Conservation (phyloP, 306 rosid genomes). For the Cicer bijugum region DNA sequence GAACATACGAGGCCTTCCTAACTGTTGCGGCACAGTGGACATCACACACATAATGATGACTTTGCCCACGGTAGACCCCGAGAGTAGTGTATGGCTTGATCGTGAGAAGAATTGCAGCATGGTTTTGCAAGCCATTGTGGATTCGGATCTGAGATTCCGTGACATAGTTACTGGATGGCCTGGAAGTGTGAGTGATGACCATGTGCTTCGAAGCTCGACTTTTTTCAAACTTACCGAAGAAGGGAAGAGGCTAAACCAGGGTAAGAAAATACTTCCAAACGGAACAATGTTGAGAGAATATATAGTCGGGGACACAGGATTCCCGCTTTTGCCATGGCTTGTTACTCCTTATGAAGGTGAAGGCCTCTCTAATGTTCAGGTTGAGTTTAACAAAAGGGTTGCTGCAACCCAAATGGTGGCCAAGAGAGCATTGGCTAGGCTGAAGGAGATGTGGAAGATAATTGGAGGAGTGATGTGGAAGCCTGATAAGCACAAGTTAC, state of each 20-base stretch:
- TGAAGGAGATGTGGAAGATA: conserved; percentile 84
- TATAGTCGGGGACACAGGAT: conserved; percentile 72
- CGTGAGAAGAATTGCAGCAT: conserved; percentile 85
- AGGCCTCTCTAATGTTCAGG: conserved; percentile 57
- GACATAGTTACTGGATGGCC: conserved; percentile 90
- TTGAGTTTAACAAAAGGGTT: conserved; percentile 66
- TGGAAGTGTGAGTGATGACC: conserved; percentile 72
- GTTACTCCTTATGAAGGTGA: conserved; percentile 71
- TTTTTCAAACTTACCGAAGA: conserved; percentile 67
- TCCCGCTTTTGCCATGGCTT: conserved; percentile 87
- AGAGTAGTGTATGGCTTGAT: conserved; percentile 74
- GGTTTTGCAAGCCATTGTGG: conserved; percentile 85
- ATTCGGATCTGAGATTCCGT: conserved; percentile 74
- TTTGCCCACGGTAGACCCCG: conserved; percentile 61
- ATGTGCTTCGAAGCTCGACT: conserved; percentile 66
- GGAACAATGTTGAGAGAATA: conserved; percentile 66
- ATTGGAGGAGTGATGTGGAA: conserved; percentile 89
- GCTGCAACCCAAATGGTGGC: conserved; percentile 72
- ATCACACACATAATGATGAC: conserved; percentile 87
- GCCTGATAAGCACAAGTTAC: conserved; percentile 79
- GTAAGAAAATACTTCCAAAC: conserved; percentile 49
- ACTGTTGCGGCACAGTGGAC: conserved; percentile 89
- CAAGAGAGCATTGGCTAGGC: conserved; percentile 70
- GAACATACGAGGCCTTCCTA: conserved; percentile 69
- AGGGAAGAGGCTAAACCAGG: conserved; percentile 64